Base-by-base conservation (phyloP, 2,329 filamentous ascomycete genomes). In the Paraphoma sp. region DNA sequence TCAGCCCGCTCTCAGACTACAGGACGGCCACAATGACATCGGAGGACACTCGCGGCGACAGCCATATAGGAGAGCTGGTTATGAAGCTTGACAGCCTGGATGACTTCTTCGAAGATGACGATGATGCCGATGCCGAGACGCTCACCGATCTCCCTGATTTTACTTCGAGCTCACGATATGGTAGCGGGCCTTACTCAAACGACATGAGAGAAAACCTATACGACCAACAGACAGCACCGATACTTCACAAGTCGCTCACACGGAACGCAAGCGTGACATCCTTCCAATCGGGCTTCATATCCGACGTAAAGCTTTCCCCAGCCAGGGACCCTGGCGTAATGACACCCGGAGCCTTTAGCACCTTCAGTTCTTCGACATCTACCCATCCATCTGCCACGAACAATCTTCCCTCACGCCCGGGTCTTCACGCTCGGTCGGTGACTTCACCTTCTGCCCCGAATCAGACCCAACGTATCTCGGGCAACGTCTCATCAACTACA, bases 21-120 rank as follows among this genome's bases (percentile, higher is more conserved):
- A 87, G 93, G 50, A 91, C 92, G 1, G 92, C 92, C 51, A 97
- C 93, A 0, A 97, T 97, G 91, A 87, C 96, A 73, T 97, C 93
- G 0, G 92, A 97, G 67, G 92, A 95, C 38, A 86, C 81, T 0
- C 86, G 89, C 12, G 86, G 82, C 1, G 90, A 93, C 45, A 86
- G 84, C 43, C 89, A 91, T 54, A 89, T 93, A 70, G 91, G 89
- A 38, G 94, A 98, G 65, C 83, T 98, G 7, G 90, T 96, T 11
- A 83, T 81, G 76, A 80, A 83, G 58, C 71, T 85, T 5, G 82
- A 84, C 59, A 83, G 80, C 55, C 73, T 85, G 1, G 83, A 85
- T 57, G 82, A 84, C 59, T 85, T 85, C 69, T 85, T 85, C 64
- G 81, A 82, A 53, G 77, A 81, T 31, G 76, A 78, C 45, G 73